Base-by-base conservation (phyloP, 805 yeast species). In the Starmera caribaea region DNA sequence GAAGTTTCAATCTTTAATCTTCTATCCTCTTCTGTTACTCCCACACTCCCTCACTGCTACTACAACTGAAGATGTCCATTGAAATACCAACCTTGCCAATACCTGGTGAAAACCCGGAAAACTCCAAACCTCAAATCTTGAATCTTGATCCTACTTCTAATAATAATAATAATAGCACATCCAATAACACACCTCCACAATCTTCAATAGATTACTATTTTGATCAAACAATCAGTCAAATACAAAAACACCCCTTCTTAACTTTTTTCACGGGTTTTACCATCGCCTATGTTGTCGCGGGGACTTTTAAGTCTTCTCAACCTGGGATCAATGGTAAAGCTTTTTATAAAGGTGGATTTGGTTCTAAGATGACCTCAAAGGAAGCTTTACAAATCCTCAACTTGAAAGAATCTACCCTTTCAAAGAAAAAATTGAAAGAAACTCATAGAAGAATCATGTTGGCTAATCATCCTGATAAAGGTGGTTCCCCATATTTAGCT, bases 401-500 rank as follows among this genome's bases (percentile, higher is more conserved):
- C 53, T 66, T 88, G 51, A 79, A 74, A 47, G 92, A 83, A 57
- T 66, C 76, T 30, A 76, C 72, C 16, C 62, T 79, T 53, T 68
- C 74, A 33, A 77, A 74, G 59, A 72, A 78, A 43, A 79, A 71
- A 51, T 68, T 88, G 53, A 81, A 82, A 55, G 87, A 81, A 45
- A 79, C 78, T 43, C 96, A 89, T 57, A 75, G 96, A 63, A 69
- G 69, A 50, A 80, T 88, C 53, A 84, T 89, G 92, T 62, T 86
- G 62, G 74, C 82, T 37, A 89, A 89, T 59, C 97, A 89, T 57
- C 97, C 97, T 10, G 97, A 89, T 65, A 83, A 79, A 57, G 96
- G 96, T 29, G 97, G 97, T 2, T 81, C 94, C 10, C 84, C 94
- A 24, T 87, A 74, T 53, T 59, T 89, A 59, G 96, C 97, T 36